Evolutionary conservation across 768 basidiomycete genomes (phyloP).

Genomic region (Baorangia bicolor): DNA sequence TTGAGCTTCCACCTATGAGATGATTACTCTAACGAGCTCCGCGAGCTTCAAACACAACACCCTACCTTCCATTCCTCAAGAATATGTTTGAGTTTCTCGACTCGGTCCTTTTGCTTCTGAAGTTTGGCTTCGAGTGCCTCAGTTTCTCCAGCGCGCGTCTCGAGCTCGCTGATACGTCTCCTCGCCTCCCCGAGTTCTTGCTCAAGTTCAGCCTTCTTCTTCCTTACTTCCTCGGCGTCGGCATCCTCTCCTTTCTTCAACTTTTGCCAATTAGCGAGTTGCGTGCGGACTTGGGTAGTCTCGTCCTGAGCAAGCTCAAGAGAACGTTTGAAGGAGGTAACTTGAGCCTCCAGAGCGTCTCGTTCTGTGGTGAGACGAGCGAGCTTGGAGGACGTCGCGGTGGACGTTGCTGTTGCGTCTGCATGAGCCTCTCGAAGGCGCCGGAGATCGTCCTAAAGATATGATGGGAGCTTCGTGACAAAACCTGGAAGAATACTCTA

Average conservation of each 20-base stretch:
- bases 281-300: conserved; percentile 54
- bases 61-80: conserved; percentile 48
- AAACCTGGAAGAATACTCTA: neutral
- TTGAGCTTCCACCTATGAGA: conserved; percentile 39
- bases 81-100: conserved; percentile 42
- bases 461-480: neutral
- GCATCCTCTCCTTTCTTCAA: conserved; percentile 64
- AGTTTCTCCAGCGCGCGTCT: conserved; percentile 22
- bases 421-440: conserved; percentile 50
- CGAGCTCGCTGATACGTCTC: conserved; percentile 29
- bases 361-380: conserved; percentile 58
- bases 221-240: conserved; percentile 54
- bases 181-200: conserved; percentile 49
- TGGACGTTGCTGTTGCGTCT: conserved; percentile 45
- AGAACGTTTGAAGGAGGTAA: conserved; percentile 52
- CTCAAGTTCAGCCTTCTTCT: conserved; percentile 57
- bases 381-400: conserved; percentile 49
- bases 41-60: neutral
- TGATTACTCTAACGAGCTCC: neutral
- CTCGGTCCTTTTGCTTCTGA: conserved; percentile 43
- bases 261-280: conserved; percentile 67
- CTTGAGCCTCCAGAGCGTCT: conserved; percentile 52
- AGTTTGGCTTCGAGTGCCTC: conserved; percentile 36
- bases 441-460: conserved; percentile 37
- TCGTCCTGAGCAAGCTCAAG: conserved; percentile 60